Evolutionary conservation across 305 asterid species (phyloP).

Genomic region (Fraxinus nigra): DNA sequence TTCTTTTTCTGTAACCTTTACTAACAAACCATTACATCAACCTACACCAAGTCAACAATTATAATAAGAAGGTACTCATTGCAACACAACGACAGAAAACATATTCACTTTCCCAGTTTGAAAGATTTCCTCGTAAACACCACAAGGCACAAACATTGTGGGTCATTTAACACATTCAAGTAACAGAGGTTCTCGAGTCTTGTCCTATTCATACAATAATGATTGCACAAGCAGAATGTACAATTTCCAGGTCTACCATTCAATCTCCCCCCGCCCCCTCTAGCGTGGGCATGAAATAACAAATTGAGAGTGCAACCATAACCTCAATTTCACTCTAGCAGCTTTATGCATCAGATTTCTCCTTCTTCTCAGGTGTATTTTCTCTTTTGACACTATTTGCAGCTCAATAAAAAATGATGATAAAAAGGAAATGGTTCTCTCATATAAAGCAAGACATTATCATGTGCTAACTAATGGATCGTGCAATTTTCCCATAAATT

Average conservation of each 20-base stretch:
- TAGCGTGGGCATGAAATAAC: background rate
- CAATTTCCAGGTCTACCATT: slow-evolving; percentile 8
- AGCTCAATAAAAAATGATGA: background rate
- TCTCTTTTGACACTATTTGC: background rate
- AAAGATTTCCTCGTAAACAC: background rate
- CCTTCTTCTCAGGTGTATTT: background rate
- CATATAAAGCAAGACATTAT: background rate
- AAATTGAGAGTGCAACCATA: background rate
- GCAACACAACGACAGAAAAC: background rate
- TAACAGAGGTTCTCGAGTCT: background rate
- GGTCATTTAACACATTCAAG: background rate
- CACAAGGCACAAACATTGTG: background rate
- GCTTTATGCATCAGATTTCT: background rate
- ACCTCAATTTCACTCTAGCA: background rate
- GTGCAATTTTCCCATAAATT: background rate
- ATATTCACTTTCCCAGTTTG: background rate
- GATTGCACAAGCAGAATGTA: background rate
- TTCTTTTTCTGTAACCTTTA: background rate
- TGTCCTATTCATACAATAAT: background rate
- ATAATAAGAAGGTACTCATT: background rate
- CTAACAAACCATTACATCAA: background rate
- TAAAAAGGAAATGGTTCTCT: background rate
- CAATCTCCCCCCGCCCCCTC: background rate
- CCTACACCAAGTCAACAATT: background rate
- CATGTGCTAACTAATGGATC: background rate